Evolutionary conservation across 495 filamentous ascomycete genomes (phyloP).

Genomic region (Aspergillus taichungensis): DNA sequence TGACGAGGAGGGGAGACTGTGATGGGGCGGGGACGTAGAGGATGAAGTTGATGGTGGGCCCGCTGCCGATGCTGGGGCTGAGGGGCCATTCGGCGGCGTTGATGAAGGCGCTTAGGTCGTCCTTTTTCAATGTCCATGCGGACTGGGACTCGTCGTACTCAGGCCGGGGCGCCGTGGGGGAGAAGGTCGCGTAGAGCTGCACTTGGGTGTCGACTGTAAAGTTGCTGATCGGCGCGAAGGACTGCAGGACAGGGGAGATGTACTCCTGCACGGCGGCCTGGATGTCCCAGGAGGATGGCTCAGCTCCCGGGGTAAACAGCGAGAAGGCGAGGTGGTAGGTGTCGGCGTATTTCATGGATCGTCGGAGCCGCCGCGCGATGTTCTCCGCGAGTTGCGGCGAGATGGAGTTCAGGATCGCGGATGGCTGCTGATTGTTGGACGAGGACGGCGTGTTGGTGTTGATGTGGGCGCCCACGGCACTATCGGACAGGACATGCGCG

Average conservation of each 20-base stretch:
- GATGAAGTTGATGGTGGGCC: constrained; percentile 92
- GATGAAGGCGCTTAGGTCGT: constrained; percentile 88
- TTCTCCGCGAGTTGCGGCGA: constrained; percentile 40
- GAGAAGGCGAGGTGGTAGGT: constrained; percentile 97
- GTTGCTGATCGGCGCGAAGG: constrained; percentile 75
- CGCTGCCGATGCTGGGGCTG: constrained; percentile 84
- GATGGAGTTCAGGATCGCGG: constrained; percentile 20
- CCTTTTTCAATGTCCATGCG: constrained; percentile 65
- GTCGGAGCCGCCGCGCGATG: constrained; percentile 55
- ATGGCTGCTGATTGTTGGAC: constrained; percentile 14
- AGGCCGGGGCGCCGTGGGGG: constrained; percentile 59
- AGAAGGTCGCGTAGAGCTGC: constrained; percentile 76
- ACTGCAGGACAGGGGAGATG: constrained; percentile 69
- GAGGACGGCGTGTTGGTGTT: constrained; percentile 28
- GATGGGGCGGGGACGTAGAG: constrained; percentile 64
- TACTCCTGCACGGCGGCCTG: constrained; percentile 74
- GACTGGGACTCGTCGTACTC: constrained; percentile 42
- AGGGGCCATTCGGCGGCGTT: constrained; percentile 98
- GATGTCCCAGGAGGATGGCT: constrained; percentile 87
- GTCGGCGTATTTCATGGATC: constrained; percentile 83
- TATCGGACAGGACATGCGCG: constrained; percentile 63
- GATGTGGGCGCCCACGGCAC: constrained; percentile 7
- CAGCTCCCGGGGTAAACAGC: constrained; percentile 69
- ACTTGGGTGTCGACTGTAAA: constrained; percentile 97
- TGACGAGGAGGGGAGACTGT: constrained; percentile 56